These are phyloP conservation scores for Fusarium clavum DNA, from an alignment of 2,329 filamentous ascomycete species.

Conservation along the genomic window DNA sequence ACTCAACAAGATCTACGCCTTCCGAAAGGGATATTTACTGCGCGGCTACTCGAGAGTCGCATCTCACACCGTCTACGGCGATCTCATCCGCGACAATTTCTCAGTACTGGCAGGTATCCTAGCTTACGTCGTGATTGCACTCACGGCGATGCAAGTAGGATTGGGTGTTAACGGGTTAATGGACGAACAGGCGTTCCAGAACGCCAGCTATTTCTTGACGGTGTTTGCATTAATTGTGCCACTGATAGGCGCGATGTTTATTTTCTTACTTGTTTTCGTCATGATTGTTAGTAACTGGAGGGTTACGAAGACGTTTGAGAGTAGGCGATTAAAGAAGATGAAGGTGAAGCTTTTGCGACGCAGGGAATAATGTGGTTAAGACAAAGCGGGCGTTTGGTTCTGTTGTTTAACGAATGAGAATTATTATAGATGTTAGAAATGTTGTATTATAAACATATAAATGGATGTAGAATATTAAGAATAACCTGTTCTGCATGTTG, in stretches of 20 bases:
- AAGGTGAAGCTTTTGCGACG: slow-evolving; percentile 7
- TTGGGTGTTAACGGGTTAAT: slow-evolving; percentile 15
- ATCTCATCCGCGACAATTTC: slow-evolving; percentile 35
- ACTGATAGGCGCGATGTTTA: slow-evolving; percentile 19
- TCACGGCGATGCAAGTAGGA: slow-evolving; percentile 36
- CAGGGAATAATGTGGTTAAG: neutral
- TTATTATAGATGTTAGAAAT: neutral
- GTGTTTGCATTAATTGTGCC: slow-evolving; percentile 33
- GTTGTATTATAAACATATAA: rapidly evolving
- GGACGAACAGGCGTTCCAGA: slow-evolving; percentile 15
- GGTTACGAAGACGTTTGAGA: slow-evolving; percentile 31
- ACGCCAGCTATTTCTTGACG: slow-evolving; percentile 30
- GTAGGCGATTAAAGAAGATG: slow-evolving; percentile 23
- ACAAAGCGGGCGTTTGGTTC: too few species aligned
- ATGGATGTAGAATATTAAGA: too few species aligned
- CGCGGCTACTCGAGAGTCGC: slow-evolving; percentile 36
- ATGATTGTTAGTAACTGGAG: slow-evolving; percentile 35
- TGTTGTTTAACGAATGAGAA: neutral
- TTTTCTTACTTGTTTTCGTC: slow-evolving; percentile 31
- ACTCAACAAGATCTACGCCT: slow-evolving; percentile 49
- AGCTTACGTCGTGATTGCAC: slow-evolving; percentile 35
- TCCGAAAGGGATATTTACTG: slow-evolving; percentile 25
- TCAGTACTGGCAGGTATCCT: slow-evolving; percentile 34
- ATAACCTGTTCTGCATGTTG: neutral
- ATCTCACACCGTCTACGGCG: slow-evolving; percentile 32